Conservation (phyloP, 768 basidiomycete species). For the Termitomyces sp. region DNA sequence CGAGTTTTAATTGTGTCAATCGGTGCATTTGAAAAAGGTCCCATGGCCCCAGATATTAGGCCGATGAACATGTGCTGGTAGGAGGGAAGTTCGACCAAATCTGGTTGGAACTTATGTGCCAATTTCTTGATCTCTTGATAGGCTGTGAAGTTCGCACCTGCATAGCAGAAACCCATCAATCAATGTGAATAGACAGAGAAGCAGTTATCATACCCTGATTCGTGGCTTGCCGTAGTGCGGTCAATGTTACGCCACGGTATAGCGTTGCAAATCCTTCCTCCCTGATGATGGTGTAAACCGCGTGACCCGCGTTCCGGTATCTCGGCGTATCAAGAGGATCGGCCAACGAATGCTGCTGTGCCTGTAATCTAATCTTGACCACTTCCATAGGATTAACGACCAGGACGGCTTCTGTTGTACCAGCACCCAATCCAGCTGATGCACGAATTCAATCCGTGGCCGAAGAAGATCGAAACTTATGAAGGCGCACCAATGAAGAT, state of each 20-base stretch:
- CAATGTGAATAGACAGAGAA: background rate
- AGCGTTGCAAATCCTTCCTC: slow-evolving; percentile 86
- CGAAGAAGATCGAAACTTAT: background rate
- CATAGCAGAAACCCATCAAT: background rate
- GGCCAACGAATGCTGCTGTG: slow-evolving; percentile 94
- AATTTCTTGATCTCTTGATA: slow-evolving; percentile 95
- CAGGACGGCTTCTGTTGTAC: slow-evolving; percentile 89
- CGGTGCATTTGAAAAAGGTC: slow-evolving; percentile 97
- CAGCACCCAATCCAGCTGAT: slow-evolving; percentile 88
- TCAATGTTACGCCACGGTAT: slow-evolving; percentile 91
- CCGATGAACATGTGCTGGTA: slow-evolving; percentile 97
- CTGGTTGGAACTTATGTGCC: slow-evolving; percentile 74
- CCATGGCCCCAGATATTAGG: slow-evolving; percentile 94
- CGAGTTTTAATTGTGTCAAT: slow-evolving; percentile 95
- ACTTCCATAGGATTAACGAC: slow-evolving; percentile 99
- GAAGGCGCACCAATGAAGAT: slow-evolving; percentile 77
- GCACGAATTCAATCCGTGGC: background rate
- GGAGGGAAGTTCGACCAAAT: slow-evolving; percentile 74
- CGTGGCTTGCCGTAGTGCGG: slow-evolving; percentile 93
- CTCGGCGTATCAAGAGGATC: slow-evolving; percentile 91
- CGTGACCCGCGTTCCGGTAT: slow-evolving; percentile 96
- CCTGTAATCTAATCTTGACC: slow-evolving; percentile 96
- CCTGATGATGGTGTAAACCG: slow-evolving; percentile 87
- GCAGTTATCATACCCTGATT: slow-evolving; percentile 68
- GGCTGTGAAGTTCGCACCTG: slow-evolving; percentile 94